Percentiles rank a stretch among this genome's conserved stretches.
These are phyloP conservation scores for Scutellaria baicalensis DNA, from an alignment of 257 asterid species.

Conservation along the genomic window DNA sequence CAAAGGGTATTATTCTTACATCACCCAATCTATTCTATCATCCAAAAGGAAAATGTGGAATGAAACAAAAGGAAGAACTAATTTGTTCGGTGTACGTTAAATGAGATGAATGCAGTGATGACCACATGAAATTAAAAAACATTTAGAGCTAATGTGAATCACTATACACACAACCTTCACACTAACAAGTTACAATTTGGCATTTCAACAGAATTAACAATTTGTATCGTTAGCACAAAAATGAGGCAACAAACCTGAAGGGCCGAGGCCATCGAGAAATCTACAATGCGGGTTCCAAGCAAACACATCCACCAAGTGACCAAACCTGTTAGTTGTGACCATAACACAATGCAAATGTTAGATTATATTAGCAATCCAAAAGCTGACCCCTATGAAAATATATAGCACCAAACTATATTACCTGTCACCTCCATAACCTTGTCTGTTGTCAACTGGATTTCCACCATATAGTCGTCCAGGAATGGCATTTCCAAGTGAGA, in stretches of 20 bases:
- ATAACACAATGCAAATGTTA: constrained; percentile 4
- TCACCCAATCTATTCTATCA: background rate
- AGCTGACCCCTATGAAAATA: background rate
- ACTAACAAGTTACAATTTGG: background rate
- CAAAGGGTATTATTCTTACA: background rate
- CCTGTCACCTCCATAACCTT: constrained; percentile 64
- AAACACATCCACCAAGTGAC: constrained; percentile 54
- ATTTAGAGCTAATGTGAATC: background rate
- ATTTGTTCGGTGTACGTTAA: background rate
- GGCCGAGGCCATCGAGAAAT: constrained; percentile 45
- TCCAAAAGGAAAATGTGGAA: background rate
- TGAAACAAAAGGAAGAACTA: background rate
- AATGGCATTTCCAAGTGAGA: constrained; percentile 54
- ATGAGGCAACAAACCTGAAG: constrained; percentile 36
- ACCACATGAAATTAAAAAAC: background rate
- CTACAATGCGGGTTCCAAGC: constrained; percentile 63
- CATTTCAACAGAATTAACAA: background rate
- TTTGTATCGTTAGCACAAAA: background rate
- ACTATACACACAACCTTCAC: background rate
- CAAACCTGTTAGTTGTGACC: constrained; percentile 35
- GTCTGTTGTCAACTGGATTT: constrained; percentile 40
- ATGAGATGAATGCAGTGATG: background rate
- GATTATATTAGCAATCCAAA: background rate
- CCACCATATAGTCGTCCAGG: constrained; percentile 68
- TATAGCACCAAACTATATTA: constrained; percentile 8